These are phyloP conservation scores for Heritiera littoralis DNA, from an alignment of 345 rosid genomes.

Conservation along the genomic window DNA sequence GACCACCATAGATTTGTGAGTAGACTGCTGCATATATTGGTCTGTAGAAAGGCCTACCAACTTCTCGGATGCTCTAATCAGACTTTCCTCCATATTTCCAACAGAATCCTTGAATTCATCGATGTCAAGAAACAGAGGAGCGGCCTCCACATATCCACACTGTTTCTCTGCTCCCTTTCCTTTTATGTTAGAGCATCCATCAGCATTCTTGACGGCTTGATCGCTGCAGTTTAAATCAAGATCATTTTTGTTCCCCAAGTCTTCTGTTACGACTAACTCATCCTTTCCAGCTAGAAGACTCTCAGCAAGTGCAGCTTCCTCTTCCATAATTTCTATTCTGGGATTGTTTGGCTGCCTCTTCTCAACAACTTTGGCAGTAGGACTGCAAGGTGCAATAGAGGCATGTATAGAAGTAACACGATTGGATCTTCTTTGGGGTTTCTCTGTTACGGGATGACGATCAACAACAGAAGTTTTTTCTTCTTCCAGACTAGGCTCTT, in stretches of 20 bases:
- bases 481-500: conserved; percentile 19
- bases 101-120: not conserved
- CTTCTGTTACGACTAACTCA: conserved; percentile 21
- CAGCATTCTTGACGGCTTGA: conserved; percentile 14
- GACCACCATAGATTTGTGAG: not conserved
- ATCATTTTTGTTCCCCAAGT: conserved; percentile 8
- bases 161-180: conserved; percentile 11
- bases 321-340: not conserved
- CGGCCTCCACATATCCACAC: conserved; percentile 3
- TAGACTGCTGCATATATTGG: conserved; percentile 4
- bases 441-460: conserved; percentile 21
- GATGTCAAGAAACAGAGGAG: conserved; percentile 11
- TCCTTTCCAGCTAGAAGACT: conserved; percentile 13
- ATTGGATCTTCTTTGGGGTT: conserved; percentile 24
- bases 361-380: not conserved
- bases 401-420: conserved; percentile 9
- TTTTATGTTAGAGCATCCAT: conserved; percentile 17
- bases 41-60: not conserved
- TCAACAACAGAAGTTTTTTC: conserved; percentile 4
- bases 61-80: not conserved
- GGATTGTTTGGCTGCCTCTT: conserved; percentile 23
- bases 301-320: conserved; percentile 8
- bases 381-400: conserved; percentile 14
- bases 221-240: conserved; percentile 4
- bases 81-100: conserved; percentile 16